A percentile compares a stretch with the other conserved stretches of the same genome.
Evolutionary conservation across 2,329 filamentous ascomycete genomes (phyloP).

Genomic region (Colletotrichum gloeosporioides): DNA sequence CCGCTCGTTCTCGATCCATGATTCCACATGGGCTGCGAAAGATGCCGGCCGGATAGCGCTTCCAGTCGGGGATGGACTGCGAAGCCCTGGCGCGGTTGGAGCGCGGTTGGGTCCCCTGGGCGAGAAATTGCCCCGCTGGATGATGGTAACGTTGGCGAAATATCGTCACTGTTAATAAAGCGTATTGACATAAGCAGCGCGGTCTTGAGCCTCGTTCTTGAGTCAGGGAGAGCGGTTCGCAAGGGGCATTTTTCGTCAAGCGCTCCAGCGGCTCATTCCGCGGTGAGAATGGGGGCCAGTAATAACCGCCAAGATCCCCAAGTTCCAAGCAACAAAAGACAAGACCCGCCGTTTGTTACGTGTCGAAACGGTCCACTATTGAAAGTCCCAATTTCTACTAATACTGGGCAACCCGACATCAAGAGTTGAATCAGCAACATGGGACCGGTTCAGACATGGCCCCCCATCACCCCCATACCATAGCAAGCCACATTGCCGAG

Average conservation of each 20-base stretch:
- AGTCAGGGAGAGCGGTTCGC: not conserved
- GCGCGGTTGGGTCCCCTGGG: not conserved
- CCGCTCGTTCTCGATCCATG: not conserved
- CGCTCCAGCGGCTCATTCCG: not conserved
- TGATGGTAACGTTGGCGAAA: not conserved
- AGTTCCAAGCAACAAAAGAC: not conserved
- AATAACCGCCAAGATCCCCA: not conserved
- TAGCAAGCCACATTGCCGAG: not conserved
- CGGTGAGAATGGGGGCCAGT: not conserved
- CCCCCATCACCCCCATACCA: not conserved
- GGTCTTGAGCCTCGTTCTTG: not conserved
- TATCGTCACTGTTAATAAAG: not conserved
- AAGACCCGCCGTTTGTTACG: slow-evolving; percentile 10
- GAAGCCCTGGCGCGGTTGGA: not conserved
- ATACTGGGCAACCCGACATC: not conserved
- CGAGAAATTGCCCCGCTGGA: not conserved
- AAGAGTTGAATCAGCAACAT: slow-evolving; percentile 3
- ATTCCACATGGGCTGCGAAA: slow-evolving; percentile 12
- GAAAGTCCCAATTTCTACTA: not conserved
- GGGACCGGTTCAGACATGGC: not conserved
- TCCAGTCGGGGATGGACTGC: not conserved
- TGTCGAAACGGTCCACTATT: slow-evolving; percentile 4
- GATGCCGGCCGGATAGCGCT: slow-evolving; percentile 13
- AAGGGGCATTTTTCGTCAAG: not conserved
- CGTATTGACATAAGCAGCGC: not conserved